Evolutionary conservation across 139 green algal species (phyloP).

Genomic region (Chlamydomonas incerta): DNA sequence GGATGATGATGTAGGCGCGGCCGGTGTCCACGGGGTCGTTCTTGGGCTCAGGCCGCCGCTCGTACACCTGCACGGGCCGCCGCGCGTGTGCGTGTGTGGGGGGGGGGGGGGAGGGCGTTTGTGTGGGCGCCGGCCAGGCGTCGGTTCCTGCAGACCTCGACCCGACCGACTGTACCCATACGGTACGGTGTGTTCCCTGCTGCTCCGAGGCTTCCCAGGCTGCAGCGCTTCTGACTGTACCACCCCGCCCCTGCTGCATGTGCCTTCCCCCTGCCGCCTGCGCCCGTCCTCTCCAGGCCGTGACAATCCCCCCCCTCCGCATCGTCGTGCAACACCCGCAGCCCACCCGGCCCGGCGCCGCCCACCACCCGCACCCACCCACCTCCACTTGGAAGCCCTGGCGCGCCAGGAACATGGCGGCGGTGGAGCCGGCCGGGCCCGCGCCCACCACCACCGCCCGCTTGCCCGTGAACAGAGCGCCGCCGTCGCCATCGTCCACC

Average conservation of each 20-base stretch:
- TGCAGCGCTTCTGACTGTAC: no score
- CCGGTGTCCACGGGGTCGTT: slow-evolving; percentile 60
- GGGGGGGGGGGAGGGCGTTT: not conserved
- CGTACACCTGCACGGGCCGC: slow-evolving; percentile 55
- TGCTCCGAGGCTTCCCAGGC: no score
- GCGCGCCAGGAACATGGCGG: slow-evolving; percentile 64
- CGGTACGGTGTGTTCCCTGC: no score
- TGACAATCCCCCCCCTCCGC: no score
- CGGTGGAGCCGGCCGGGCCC: slow-evolving; percentile 59
- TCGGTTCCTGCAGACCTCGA: not conserved
- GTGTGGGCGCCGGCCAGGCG: not conserved
- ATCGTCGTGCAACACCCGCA: no score
- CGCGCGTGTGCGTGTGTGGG: no score
- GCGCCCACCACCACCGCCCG: slow-evolving; percentile 52
- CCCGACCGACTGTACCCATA: no score
- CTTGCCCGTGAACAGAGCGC: slow-evolving; percentile 51
- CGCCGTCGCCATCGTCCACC: slow-evolving; percentile 24
- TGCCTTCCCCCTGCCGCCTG: no score
- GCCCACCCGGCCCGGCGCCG: not conserved
- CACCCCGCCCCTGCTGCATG: no score
- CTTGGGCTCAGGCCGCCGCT: slow-evolving; percentile 63
- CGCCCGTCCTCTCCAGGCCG: no score
- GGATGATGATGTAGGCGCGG: slow-evolving; percentile 71
- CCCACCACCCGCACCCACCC: not conserved
- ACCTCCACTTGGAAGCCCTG: slow-evolving; percentile 69